Evolutionary conservation across 306 rosid genomes (phyloP), one percentile per base, ranked within the genome.

Genomic region (Cucumis cinereus): DNA sequence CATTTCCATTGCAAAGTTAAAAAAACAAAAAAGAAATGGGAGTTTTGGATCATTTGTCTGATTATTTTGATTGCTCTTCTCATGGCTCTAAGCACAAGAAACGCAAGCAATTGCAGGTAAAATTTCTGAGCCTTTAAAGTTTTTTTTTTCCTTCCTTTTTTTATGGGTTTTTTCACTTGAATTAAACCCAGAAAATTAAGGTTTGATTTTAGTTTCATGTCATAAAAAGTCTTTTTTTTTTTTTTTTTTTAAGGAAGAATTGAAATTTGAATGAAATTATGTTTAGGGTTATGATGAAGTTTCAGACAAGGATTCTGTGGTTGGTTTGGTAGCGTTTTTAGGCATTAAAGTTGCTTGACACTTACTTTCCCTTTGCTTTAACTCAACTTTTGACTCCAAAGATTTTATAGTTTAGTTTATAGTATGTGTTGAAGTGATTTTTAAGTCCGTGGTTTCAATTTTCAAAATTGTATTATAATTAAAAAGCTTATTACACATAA

Each of bases 31-130:
- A 2, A 6, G 61, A 30, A 57, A 86, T 86, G 89, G 89, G 87
- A 28, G 84, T 49, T 81, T 33, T 86, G 15, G 89, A 86, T 79
- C 87, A 83, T 77, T 45, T 86, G 28, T 83, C 87, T 54, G 0
- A 86, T 33, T 71, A 83, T 12, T 83, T 83, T 35, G 89, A 86
- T 62, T 86, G 89, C 73, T 83, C 87, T 36, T 57, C 62, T 43
- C 78, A 17, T 5, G 8, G 77, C n/a, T n/a, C 63, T 76, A 81
- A 73, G 62, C 61, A 13, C 85, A 83, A 45, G 74, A 86, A 47
- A 64, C 85, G 85, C 72, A 93, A 50, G 86, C 93, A 91, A 24
- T 83, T 87, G 67, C 93, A 89, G 98, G 98, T 93, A 57, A 53
- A 16, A 0, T 2, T 9, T 45, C 52, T 45, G 16, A 45, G 12